Conservation (phyloP, 163 green algal species). For the Volvox carteri region DNA sequence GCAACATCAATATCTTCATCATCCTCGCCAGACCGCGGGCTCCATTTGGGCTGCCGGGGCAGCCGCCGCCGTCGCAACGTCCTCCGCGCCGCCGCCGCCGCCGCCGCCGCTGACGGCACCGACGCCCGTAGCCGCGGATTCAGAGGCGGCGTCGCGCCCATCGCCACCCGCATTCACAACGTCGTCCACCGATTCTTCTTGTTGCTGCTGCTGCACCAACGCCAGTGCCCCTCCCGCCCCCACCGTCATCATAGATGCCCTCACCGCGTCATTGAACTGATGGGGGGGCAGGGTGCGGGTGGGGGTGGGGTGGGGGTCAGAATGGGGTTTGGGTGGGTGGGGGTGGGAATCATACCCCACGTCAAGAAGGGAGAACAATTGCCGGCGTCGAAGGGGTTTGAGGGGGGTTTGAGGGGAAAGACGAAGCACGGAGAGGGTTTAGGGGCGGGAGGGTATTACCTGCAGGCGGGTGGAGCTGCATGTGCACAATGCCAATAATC, state of each 20-base stretch:
- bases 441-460: not conserved
- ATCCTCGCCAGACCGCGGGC: not conserved
- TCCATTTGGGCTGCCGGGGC: not conserved
- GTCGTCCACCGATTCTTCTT: not conserved
- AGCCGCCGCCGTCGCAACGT: not conserved
- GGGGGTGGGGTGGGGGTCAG: too few species aligned
- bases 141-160: not conserved
- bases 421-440: not conserved
- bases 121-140: not conserved
- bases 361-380: too few species aligned
- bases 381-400: too few species aligned
- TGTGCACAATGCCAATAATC: too few species aligned
- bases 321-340: too few species aligned
- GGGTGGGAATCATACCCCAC: too few species aligned
- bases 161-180: too few species aligned
- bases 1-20: too few species aligned
- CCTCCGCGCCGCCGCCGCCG: constrained; percentile 14
- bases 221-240: not conserved
- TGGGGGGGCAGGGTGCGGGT: not conserved
- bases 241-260: constrained; percentile 16
- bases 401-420: too few species aligned
- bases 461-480: too few species aligned
- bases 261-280: constrained; percentile 48
- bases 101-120: not conserved
- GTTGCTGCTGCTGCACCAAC: not conserved